Evolutionary conservation across 1,284 basidiomycete species (phyloP), one percentile per base, ranked within the genome.

Genomic region (Moesziomyces sp.): DNA sequence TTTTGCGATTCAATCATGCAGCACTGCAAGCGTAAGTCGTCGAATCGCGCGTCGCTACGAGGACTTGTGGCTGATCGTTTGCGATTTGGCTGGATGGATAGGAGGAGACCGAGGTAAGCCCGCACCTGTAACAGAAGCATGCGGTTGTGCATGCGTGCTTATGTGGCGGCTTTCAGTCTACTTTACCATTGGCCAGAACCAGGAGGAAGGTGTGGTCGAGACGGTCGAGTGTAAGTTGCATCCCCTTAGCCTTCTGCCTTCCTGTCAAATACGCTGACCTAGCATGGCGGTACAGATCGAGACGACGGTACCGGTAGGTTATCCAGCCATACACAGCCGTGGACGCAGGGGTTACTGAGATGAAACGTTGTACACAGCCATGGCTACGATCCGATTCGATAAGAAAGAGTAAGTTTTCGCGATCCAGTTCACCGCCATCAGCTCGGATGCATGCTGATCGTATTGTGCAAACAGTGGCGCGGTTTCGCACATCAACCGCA

Each of bases 121-220:
- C 30, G 11, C 30, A 13, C 11, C 30, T 21, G 13, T 11, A 11
- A 34, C n/a, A n/a, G n/a, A n/a, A n/a, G n/a, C n/a, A n/a, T n/a
- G n/a, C n/a, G n/a, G n/a, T n/a, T n/a, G n/a, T n/a, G n/a, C n/a
- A n/a, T n/a, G n/a, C n/a, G n/a, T n/a, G n/a, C n/a, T n/a, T n/a
- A n/a, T n/a, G n/a, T n/a, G n/a, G n/a, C n/a, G n/a, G n/a, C 21
- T 21, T 21, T 21, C 21, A 72, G 69, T 72, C 51, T 38, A 45
- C 26, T 72, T 72, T 43, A 58, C 46, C 56, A 72, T 72, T 21
- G 70, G 64, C 46, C 30, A 14, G 45, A 52, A 52, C 46, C 55
- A 67, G 46, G 70, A 67, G 40, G 56, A 60, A 19, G 70, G 70
- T 16, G 49, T 73, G 1, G 58, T 73, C 46, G 52, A 62, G 23